Evolutionary conservation across 768 basidiomycete genomes (phyloP).

Genomic region (Suillus weaverae): DNA sequence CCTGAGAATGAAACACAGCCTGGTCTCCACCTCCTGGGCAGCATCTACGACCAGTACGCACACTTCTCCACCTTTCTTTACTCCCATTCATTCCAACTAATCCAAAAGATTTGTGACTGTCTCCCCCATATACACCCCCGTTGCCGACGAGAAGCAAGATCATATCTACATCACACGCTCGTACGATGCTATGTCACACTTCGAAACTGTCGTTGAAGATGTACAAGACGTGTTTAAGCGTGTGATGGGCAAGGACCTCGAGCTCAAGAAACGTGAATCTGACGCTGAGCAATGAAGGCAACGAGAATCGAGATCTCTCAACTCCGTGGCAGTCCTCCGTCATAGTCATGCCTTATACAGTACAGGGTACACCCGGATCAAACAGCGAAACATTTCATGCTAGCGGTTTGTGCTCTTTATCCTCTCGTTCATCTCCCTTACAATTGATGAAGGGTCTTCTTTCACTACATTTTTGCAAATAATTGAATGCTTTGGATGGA

Average conservation of each 20-base stretch:
- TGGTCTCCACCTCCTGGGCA: slow-evolving; percentile 87
- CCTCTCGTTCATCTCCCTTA: not conserved
- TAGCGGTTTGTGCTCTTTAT: slow-evolving; percentile 1
- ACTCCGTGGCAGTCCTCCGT: not conserved
- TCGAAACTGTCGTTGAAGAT: slow-evolving; percentile 97
- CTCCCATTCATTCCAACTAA: slow-evolving; percentile 12
- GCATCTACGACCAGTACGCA: slow-evolving; percentile 89
- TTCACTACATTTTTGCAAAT: not conserved
- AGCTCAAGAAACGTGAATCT: slow-evolving; percentile 84
- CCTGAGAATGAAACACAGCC: slow-evolving; percentile 94
- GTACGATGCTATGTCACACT: slow-evolving; percentile 98
- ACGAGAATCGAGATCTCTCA: not conserved
- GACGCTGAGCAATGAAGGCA: slow-evolving; percentile 51
- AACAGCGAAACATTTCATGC: not conserved
- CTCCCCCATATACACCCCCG: slow-evolving; percentile 86
- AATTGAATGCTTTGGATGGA: slow-evolving; percentile 1
- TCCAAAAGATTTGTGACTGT: slow-evolving; percentile 81
- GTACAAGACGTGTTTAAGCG: slow-evolving; percentile 96
- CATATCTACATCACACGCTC: slow-evolving; percentile 97
- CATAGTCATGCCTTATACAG: slow-evolving; percentile 4
- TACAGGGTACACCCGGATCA: slow-evolving; percentile 4
- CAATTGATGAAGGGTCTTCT: not conserved
- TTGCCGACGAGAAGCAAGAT: slow-evolving; percentile 75
- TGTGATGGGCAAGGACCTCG: slow-evolving; percentile 72
- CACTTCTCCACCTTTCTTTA: not conserved